Percentiles rank a stretch among this genome's conserved stretches.
phyloP scores from a whole-genome alignment of 1,139 yeast genomes.

The Suhomyces anneliseae region DNA sequence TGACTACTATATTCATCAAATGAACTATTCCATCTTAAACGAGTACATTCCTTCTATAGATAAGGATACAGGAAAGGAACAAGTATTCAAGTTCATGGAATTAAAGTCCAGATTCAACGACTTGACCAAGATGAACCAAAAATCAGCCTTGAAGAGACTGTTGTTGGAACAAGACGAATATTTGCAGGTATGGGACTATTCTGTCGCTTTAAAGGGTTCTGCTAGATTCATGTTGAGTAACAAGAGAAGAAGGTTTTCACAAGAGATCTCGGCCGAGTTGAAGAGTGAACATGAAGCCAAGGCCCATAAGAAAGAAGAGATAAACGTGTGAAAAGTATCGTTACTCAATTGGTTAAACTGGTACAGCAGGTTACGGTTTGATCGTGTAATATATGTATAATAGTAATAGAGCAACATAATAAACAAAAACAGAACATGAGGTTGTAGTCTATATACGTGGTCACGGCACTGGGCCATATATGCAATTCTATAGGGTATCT shows the following conservation, averaged over 20 bases:
- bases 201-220: conserved; percentile 46
- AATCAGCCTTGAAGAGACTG: conserved; percentile 39
- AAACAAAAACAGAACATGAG: not conserved
- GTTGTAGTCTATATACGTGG: not conserved
- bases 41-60: conserved; percentile 30
- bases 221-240: conserved; percentile 58
- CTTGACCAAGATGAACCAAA: conserved; percentile 36
- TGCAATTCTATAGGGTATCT: no score
- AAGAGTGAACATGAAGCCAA: no score
- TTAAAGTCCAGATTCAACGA: conserved; percentile 47
- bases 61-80: conserved; percentile 42
- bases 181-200: conserved; percentile 49
- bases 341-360: no score
- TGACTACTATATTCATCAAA: conserved; percentile 59
- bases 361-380: no score
- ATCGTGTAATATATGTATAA: conserved; percentile 1
- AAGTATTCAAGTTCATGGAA: conserved; percentile 49
- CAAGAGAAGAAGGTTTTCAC: conserved; percentile 42
- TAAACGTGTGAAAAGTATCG: no score
- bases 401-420: not conserved
- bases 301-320: no score
- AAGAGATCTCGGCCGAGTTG: not conserved
- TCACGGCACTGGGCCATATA: no score
- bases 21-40: conserved; percentile 29
- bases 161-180: conserved; percentile 48